phyloP scores from a whole-genome alignment of 2,329 filamentous ascomycete species.

The Apiospora koreana region DNA sequence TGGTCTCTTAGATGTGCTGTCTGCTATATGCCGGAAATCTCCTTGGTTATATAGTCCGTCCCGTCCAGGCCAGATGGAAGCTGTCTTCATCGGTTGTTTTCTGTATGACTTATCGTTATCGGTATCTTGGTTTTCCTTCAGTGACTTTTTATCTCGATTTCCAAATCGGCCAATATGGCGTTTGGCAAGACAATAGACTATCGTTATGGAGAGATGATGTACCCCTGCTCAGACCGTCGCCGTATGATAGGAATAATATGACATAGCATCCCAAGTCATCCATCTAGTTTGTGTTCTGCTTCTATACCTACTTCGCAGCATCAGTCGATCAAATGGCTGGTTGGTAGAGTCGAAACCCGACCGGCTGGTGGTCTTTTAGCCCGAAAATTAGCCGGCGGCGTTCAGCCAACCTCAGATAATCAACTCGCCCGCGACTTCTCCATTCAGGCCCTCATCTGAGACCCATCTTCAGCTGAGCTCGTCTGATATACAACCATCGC shows the following conservation, averaged over 20 bases:
- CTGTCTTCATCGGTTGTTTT: background rate
- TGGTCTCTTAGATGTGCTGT: background rate
- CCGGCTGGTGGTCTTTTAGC: background rate
- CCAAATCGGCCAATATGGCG: background rate
- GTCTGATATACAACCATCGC: background rate
- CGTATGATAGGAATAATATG: conserved; percentile 1
- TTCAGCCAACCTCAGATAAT: background rate
- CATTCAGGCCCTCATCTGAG: conserved; percentile 9
- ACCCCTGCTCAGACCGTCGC: background rate
- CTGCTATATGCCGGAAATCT: background rate
- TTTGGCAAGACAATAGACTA: conserved; percentile 1
- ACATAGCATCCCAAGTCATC: background rate
- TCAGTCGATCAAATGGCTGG: background rate
- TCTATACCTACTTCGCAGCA: background rate
- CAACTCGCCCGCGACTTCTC: background rate
- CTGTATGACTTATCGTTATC: background rate
- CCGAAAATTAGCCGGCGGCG: background rate
- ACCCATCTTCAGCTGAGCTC: conserved; percentile 12
- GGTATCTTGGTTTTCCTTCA: background rate
- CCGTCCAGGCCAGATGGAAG: background rate
- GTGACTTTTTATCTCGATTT: background rate
- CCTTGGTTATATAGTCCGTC: background rate
- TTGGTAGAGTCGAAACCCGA: background rate
- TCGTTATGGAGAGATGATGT: background rate
- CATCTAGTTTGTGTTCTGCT: background rate